Percentiles rank a stretch among this genome's conserved stretches.
These are phyloP conservation scores for Dothideomycetidae sp. DNA, from an alignment of 2,329 filamentous ascomycete species.

Conservation along the genomic window DNA sequence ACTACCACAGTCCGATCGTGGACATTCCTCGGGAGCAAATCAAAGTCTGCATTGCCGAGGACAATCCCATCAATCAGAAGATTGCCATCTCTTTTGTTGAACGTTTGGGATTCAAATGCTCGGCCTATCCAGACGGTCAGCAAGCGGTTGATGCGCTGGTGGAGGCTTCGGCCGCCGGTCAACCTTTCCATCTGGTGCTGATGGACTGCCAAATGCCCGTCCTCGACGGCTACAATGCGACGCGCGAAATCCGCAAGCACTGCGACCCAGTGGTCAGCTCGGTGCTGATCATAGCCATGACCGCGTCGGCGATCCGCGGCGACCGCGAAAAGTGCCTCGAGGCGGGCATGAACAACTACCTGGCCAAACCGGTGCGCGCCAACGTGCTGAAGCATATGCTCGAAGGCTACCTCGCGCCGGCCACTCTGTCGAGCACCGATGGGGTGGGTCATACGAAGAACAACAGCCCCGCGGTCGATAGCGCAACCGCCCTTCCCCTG, in stretches of 20 bases:
- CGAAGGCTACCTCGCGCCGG: conserved; percentile 43
- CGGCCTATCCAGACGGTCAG: conserved; percentile 79
- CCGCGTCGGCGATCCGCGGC: conserved; percentile 83
- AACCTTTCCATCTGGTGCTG: conserved; percentile 75
- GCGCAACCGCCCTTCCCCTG: too few relatives aligned
- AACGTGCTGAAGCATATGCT: conserved; percentile 77
- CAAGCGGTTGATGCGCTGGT: conserved; percentile 80
- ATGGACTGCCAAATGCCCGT: conserved; percentile 98
- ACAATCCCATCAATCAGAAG: conserved; percentile 81
- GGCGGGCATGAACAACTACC: conserved; percentile 93
- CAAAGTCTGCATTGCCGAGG: conserved; percentile 83
- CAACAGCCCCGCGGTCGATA: too few relatives aligned
- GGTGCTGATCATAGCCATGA: conserved; percentile 94
- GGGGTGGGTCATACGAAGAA: too few relatives aligned
- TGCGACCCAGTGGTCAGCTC: conserved; percentile 60
- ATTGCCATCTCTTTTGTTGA: conserved; percentile 86
- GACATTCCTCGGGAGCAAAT: conserved; percentile 62
- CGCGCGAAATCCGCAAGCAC: conserved; percentile 66
- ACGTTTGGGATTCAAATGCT: conserved; percentile 71
- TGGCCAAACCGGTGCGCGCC: conserved; percentile 86
- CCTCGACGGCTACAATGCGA: conserved; percentile 84
- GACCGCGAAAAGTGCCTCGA: conserved; percentile 92
- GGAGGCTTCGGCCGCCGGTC: conserved; percentile 52
- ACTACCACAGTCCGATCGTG: conserved; percentile 48
- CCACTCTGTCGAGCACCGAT: too few relatives aligned